Percentiles rank a stretch among this genome's conserved stretches.
Conservation (phyloP, 371 early-diverging fungal genomes). For the Entomophthora muscae region DNA sequence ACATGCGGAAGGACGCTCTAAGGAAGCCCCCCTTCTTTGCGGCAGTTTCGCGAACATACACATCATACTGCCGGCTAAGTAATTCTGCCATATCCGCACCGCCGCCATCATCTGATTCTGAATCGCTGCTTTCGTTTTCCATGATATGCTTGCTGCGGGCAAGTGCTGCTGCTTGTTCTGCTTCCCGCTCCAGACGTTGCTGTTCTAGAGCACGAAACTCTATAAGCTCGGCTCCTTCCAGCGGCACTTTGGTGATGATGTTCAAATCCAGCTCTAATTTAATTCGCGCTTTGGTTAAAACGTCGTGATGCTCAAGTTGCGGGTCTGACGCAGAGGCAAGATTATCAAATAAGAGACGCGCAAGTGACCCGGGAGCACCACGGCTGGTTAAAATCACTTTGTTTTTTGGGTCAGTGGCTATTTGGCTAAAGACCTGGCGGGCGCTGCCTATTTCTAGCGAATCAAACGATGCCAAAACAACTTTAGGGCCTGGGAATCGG, state of each 20-base stretch:
- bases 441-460: constrained; percentile 69
- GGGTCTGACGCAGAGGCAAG: constrained; percentile 30
- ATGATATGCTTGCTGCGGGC: constrained; percentile 34
- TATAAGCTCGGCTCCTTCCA: constrained; percentile 77
- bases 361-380: constrained; percentile 49
- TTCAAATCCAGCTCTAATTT: constrained; percentile 10
- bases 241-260: constrained; percentile 39
- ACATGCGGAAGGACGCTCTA: constrained; percentile 76
- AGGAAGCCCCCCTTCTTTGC: constrained; percentile 50
- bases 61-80: constrained; percentile 36
- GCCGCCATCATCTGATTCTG: constrained; percentile 13
- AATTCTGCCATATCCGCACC: constrained; percentile 20
- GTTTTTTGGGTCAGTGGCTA: constrained; percentile 34
- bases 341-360: constrained; percentile 19
- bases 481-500: constrained; percentile 46
- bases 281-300: constrained; percentile 14
- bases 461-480: constrained; percentile 62
- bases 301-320: not conserved
- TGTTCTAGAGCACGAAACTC: constrained; percentile 39
- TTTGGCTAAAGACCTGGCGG: constrained; percentile 52
- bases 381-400: constrained; percentile 61
- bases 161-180: constrained; percentile 49
- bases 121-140: constrained; percentile 13
- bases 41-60: constrained; percentile 53
- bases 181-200: constrained; percentile 44